Conservation (phyloP, 192 early-diverging fungal genomes). For the Powellomyces hirtus region DNA sequence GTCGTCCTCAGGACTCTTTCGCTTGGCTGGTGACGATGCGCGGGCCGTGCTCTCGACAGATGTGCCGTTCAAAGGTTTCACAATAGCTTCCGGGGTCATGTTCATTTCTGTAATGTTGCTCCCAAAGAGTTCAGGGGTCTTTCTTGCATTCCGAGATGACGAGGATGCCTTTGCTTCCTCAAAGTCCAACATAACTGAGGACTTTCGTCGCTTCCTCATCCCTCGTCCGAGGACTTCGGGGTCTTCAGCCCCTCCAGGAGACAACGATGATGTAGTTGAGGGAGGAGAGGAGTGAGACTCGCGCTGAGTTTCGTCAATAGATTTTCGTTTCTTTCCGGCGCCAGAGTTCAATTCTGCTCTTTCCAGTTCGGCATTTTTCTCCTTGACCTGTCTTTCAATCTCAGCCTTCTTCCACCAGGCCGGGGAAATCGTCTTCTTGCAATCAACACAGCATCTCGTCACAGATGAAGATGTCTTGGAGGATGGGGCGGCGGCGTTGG, state of each 20-base stretch:
- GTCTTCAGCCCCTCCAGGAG: neutral
- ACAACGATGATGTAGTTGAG: neutral
- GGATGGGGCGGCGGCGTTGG: neutral
- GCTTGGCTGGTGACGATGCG: neutral
- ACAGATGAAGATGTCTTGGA: neutral
- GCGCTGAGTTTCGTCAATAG: neutral
- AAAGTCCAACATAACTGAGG: neutral
- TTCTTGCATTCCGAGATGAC: neutral
- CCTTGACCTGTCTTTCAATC: neutral
- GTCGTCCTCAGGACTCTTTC: neutral
- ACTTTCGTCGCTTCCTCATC: constrained; percentile 8
- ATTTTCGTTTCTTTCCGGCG: neutral
- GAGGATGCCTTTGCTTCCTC: neutral
- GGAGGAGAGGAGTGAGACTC: neutral
- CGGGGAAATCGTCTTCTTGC: constrained; percentile 11
- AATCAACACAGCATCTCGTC: neutral
- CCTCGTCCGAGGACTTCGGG: neutral
- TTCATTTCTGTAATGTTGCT: neutral
- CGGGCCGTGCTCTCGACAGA: neutral
- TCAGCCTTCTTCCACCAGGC: constrained; percentile 22
- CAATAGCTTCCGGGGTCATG: neutral
- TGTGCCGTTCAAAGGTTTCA: neutral
- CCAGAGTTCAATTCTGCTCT: neutral
- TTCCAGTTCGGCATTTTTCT: neutral
- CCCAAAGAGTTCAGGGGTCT: neutral